phyloP scores from a whole-genome alignment of 78 protist genomes.

The Diacronema lutheri region DNA sequence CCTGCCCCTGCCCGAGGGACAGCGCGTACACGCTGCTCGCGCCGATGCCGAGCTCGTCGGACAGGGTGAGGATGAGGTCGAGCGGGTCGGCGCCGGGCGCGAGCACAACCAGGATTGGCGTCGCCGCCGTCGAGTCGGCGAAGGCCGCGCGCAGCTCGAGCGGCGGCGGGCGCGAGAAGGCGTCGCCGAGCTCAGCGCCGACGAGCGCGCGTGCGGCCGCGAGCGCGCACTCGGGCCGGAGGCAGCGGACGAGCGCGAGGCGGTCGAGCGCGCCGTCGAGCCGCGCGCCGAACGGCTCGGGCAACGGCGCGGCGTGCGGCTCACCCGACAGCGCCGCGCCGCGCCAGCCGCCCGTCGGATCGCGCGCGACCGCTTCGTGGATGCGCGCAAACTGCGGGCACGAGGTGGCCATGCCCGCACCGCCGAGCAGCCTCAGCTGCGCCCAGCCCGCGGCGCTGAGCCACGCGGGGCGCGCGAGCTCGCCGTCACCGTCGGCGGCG shows the following conservation, averaged over 20 bases:
- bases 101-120: slow-evolving; percentile 83
- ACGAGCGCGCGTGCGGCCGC: slow-evolving; percentile 27
- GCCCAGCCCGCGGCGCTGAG: no score
- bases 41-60: slow-evolving; percentile 44
- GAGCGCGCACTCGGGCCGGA: slow-evolving; percentile 80
- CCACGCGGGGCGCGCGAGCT: no score
- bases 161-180: slow-evolving; percentile 84
- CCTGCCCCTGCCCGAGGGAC: slow-evolving; percentile 85
- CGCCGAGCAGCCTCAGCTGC: no score
- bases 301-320: slow-evolving; percentile 13
- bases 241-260: slow-evolving; percentile 59
- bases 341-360: slow-evolving; percentile 8
- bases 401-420: no score
- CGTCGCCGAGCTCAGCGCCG: slow-evolving; percentile 48
- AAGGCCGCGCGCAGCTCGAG: slow-evolving; percentile 70
- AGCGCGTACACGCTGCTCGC: slow-evolving; percentile 45
- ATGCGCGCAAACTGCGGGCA: no score
- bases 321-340: slow-evolving; percentile 17
- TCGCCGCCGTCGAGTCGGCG: slow-evolving; percentile 45
- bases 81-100: slow-evolving; percentile 84
- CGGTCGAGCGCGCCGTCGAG: slow-evolving; percentile 37
- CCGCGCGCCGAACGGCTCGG: neutral
- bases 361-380: neutral
- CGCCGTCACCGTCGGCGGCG: no score
- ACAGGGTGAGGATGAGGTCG: slow-evolving; percentile 45